Base-by-base conservation (phyloP, 2,329 filamentous ascomycete genomes). In the Ceratocystis diversiconidia region DNA sequence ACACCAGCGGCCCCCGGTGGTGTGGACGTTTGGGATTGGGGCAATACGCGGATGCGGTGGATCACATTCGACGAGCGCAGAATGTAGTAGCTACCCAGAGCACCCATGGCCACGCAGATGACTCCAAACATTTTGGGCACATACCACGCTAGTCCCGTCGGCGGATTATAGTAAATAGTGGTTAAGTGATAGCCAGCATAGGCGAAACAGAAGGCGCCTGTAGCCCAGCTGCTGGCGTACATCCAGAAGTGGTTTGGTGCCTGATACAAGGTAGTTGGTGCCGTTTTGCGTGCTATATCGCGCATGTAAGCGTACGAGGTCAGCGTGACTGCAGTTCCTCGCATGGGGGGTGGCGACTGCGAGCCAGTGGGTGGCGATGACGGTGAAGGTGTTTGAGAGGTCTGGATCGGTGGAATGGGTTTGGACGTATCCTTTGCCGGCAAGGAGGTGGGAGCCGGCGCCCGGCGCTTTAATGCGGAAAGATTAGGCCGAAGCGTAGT, bases 221-320 rank as follows among this genome's bases (percentile, higher is more conserved):
- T 79, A 15, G 76, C 73, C 73, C 85, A 85, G 71, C 82, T 83
- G 59, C 82, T 81, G 69, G 82, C 72, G 68, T 86, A 79, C 73
- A 85, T 87, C 74, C 79, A 79, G 66, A 81, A 80, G 70, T 88
- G 85, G 0, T 84, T 84, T 15, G 84, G 83, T 1, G 82, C 80
- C 70, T 85, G 78, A 76, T 88, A 90, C 55, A 90, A 77, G 2
- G 82, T 74, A 6, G 86, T 84, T 4, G 81, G 78, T 1, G 78
- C 75, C n/a, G 78, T 71, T 68, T 82, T 81, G 66, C 77, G 76
- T 15, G 82, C 80, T 46, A 89, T 78, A 67, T 78, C 79, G 68
- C 79, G 79, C 70, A 79, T 78, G 74, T 80, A 84, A 64, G 75
- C 77, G 70, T 76, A 78, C 69, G 65, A 67, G 68, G 64, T 64